Evolutionary conservation across 805 yeast genomes (phyloP).

Genomic region (Candida rishiriensis): DNA sequence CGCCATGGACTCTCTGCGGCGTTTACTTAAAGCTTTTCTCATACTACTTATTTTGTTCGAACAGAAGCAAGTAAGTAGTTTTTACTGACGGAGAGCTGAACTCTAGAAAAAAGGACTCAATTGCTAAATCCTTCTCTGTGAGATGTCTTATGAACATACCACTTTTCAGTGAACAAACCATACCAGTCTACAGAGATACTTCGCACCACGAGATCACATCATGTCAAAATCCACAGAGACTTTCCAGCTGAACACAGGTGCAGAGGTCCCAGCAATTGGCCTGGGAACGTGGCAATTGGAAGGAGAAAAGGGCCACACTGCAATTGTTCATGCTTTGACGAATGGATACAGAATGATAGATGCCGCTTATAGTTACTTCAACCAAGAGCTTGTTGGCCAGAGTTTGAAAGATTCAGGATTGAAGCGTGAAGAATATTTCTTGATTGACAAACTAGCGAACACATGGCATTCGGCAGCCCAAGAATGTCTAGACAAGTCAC

Average conservation of each 20-base stretch:
- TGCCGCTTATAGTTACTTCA: conserved; percentile 36
- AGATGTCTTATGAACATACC: too few relatives aligned
- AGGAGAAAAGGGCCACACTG: conserved; percentile 10
- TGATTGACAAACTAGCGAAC: conserved; percentile 16
- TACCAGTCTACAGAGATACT: too few relatives aligned
- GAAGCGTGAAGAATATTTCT: conserved; percentile 10
- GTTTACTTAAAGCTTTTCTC: too few relatives aligned
- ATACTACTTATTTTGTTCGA: too few relatives aligned
- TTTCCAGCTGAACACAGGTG: conserved; percentile 16
- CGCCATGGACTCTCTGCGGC: too few relatives aligned
- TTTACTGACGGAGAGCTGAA: too few relatives aligned
- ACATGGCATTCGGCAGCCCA: conserved; percentile 30
- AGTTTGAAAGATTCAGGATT: conserved; percentile 28
- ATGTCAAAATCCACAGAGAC: too few relatives aligned
- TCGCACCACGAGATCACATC: too few relatives aligned
- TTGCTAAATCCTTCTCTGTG: too few relatives aligned
- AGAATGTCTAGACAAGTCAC: conserved; percentile 33
- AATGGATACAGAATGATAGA: conserved; percentile 39
- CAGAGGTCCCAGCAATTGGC: conserved; percentile 17
- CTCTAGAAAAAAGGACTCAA: too few relatives aligned
- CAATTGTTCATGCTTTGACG: conserved; percentile 25
- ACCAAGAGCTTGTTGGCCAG: conserved; percentile 37
- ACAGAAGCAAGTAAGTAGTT: too few relatives aligned
- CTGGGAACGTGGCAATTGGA: conserved; percentile 22
- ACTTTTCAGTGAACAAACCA: too few relatives aligned